A percentile compares a stretch with the other conserved stretches of the same genome.
Conservation (phyloP, 345 rosid genomes). For the Firmiana major region DNA sequence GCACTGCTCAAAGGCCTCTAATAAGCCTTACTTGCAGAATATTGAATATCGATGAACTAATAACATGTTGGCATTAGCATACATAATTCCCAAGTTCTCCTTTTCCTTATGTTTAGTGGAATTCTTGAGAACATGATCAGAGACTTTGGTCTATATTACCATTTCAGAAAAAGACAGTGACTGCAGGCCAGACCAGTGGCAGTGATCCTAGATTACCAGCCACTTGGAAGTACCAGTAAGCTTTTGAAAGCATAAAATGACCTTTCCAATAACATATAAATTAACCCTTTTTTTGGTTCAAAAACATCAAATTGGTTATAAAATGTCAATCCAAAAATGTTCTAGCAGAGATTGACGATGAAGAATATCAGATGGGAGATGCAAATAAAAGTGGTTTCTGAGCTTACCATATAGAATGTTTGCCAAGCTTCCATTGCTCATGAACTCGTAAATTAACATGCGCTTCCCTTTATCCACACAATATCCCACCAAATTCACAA, state of each 20-base stretch:
- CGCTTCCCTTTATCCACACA: conserved; percentile 77
- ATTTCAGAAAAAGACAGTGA: background rate
- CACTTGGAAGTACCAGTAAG: background rate
- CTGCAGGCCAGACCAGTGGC: background rate
- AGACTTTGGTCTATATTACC: background rate
- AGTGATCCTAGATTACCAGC: background rate
- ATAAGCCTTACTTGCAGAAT: background rate
- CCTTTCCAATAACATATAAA: background rate
- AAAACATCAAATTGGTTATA: background rate
- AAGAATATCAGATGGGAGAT: background rate
- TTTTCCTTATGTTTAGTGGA: background rate
- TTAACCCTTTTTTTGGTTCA: background rate
- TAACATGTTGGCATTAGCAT: background rate
- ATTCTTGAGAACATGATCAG: background rate
- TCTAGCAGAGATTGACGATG: background rate
- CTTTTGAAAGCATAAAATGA: background rate
- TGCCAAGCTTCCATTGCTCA: conserved; percentile 95
- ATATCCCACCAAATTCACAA: conserved; percentile 89
- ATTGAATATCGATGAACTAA: background rate
- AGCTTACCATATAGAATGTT: conserved; percentile 73
- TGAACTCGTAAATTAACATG: conserved; percentile 89
- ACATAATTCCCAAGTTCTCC: background rate
- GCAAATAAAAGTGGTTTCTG: background rate
- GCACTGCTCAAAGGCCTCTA: background rate
- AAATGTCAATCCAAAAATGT: too few relatives aligned